Evolutionary conservation across 306 rosid species (phyloP).

Genomic region (Gynostemma pentaphyllum): DNA sequence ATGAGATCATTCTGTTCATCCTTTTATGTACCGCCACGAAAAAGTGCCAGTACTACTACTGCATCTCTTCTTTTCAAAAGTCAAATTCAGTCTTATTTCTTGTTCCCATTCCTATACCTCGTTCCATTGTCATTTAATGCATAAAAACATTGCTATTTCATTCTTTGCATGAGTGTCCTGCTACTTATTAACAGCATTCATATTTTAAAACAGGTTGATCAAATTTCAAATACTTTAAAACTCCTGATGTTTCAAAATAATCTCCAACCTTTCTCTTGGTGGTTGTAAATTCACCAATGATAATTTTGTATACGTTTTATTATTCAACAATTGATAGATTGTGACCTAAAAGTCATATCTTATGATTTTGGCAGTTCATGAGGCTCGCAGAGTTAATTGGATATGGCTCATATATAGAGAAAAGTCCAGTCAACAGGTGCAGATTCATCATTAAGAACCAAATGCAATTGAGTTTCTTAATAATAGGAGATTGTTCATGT

Average conservation of each 20-base stretch:
- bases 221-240: background rate
- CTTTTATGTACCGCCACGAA: background rate
- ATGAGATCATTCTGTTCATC: background rate
- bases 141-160: background rate
- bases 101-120: background rate
- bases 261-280: background rate
- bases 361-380: slow-evolving; percentile 76
- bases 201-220: background rate
- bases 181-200: background rate
- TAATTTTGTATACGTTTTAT: background rate
- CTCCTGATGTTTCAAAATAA: slow-evolving; percentile 1
- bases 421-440: slow-evolving; percentile 97
- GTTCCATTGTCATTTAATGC: background rate
- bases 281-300: background rate
- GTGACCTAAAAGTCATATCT: background rate
- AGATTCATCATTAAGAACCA: slow-evolving; percentile 9
- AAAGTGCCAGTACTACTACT: background rate
- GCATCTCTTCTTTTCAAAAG: background rate
- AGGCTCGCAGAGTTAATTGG: slow-evolving; percentile 97
- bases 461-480: background rate
- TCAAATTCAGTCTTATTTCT: background rate
- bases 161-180: background rate
- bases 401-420: slow-evolving; percentile 73
- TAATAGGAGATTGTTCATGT: background rate
- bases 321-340: background rate